Base-by-base conservation (phyloP, 805 yeast genomes). In the Hanseniaspora pseudoguilliermondii region DNA sequence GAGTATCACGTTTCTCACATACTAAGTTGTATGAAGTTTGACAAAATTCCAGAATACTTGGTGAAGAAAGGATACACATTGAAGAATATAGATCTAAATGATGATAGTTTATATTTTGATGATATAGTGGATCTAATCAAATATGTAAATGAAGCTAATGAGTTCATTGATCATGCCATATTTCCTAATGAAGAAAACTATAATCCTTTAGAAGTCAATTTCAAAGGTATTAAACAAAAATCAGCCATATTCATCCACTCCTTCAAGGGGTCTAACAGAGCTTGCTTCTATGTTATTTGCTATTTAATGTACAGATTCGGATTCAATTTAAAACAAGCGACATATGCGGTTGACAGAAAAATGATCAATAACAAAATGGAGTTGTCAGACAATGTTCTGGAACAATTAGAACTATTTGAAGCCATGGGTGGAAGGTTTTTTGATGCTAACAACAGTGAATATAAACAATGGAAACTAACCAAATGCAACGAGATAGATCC, bases 251-350 rank as follows among this genome's bases (percentile, higher is more conserved):
- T 81, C 58, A 78, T 84, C 11, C 87, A 84, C 65, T 86, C 95
- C 67, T 86, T 91, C 58, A 97, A 95, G 32, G 98, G 98, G 0
- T 86, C 87, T 32, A 88, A 96, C 0, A 75, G 98, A 60, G 86
- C 96, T 5, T 91, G 86, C 0, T 82, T 97, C 0, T 83, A 89
- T 16, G 82, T 83, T 39, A 81, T 86, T 49, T 95, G 97, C 0
- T 95, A 87, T 66, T 79, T 90, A 44, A 91, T 93, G 96, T 78
- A 81, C 65, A 72, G 89, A 51, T 74, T 84, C 66, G 75, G 79
- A 1, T 73, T 88, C 62, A 69, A 72, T 13, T 69, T 79, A 18
- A 72, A 76, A 16, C 81, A 81, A 60, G 85, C 96, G 0, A 62
- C 86, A 8, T 82, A 84, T 68, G 91, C 91, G 0, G 82, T 91